A percentile compares a stretch with the other conserved stretches of the same genome.
phyloP scores from a whole-genome alignment of 305 asterid species.

The Solanum chacoense region DNA sequence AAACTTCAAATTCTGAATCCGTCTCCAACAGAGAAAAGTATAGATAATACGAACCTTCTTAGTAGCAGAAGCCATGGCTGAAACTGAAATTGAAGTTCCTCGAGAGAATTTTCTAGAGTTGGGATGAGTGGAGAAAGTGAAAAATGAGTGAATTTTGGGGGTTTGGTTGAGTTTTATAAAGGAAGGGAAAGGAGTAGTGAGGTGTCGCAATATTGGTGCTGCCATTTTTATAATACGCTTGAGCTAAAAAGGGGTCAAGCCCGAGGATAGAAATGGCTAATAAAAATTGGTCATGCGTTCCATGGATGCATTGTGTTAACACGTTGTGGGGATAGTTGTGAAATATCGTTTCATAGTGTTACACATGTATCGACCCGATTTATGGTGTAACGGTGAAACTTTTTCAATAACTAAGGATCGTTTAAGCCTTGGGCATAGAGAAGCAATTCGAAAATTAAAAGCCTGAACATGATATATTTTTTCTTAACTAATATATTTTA shows the following conservation, averaged over 20 bases:
- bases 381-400: fast-evolving
- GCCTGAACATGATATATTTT: background rate
- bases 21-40: background rate
- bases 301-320: background rate
- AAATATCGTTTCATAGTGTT: background rate
- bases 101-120: slow-evolving; percentile 23
- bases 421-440: too few species aligned
- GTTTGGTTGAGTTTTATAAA: slow-evolving; percentile 9
- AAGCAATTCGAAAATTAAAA: background rate
- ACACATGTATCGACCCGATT: background rate
- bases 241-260: background rate
- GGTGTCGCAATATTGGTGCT: slow-evolving; percentile 34
- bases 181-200: slow-evolving; percentile 20
- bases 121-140: slow-evolving; percentile 12
- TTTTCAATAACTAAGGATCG: too few species aligned
- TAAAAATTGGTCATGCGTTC: background rate
- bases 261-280: background rate
- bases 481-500: too few species aligned
- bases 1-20: background rate
- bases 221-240: slow-evolving; percentile 23
- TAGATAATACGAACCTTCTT: slow-evolving; percentile 38
- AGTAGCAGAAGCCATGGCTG: slow-evolving; percentile 63
- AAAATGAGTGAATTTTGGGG: slow-evolving; percentile 14
- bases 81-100: slow-evolving; percentile 16
- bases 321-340: background rate